phyloP scores from a whole-genome alignment of 495 filamentous ascomycete species.

The Hypoxylon trugodes region DNA sequence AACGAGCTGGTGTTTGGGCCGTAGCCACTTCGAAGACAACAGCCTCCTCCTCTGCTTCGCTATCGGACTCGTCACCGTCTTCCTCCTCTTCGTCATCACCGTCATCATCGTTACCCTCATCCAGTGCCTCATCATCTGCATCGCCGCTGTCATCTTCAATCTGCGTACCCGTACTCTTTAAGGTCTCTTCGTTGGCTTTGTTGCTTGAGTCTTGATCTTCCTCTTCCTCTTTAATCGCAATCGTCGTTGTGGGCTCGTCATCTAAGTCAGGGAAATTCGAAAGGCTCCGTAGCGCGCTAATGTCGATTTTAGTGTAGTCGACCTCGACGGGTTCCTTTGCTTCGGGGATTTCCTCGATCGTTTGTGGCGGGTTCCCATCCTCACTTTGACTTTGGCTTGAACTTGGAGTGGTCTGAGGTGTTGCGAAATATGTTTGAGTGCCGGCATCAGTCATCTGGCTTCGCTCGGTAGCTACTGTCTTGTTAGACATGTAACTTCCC shows the following conservation, averaged over 20 bases:
- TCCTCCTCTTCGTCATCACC: conserved; percentile 56
- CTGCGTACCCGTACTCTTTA: conserved; percentile 7
- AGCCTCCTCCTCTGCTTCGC: conserved; percentile 59
- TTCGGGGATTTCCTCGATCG: conserved; percentile 47
- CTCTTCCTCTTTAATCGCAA: conserved; percentile 31
- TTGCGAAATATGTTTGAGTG: conserved; percentile 63
- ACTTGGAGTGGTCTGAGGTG: conserved; percentile 54
- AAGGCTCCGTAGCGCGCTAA: conserved; percentile 50
- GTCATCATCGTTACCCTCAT: conserved; percentile 41
- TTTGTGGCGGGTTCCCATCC: conserved; percentile 49
- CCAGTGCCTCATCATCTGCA: conserved; percentile 42
- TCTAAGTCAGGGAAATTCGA: conserved; percentile 44
- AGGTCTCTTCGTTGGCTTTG: conserved; percentile 17
- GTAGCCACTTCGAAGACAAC: conserved; percentile 61
- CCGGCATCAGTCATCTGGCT: conserved; percentile 67
- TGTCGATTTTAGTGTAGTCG: conserved; percentile 64
- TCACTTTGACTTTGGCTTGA: conserved; percentile 57
- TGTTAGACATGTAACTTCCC: conserved; percentile 66
- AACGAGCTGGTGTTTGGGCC: conserved; percentile 55
- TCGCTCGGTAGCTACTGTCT: conserved; percentile 64
- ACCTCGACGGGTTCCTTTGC: conserved; percentile 56
- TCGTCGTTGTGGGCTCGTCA: conserved; percentile 26
- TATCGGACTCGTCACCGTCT: conserved; percentile 53
- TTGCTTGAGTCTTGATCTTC: conserved; percentile 46
- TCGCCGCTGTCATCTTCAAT: conserved; percentile 2